A percentile compares a stretch with the other conserved stretches of the same genome.
Evolutionary conservation across 345 rosid genomes (phyloP).

Genomic region (Eucalyptus cloeziana): DNA sequence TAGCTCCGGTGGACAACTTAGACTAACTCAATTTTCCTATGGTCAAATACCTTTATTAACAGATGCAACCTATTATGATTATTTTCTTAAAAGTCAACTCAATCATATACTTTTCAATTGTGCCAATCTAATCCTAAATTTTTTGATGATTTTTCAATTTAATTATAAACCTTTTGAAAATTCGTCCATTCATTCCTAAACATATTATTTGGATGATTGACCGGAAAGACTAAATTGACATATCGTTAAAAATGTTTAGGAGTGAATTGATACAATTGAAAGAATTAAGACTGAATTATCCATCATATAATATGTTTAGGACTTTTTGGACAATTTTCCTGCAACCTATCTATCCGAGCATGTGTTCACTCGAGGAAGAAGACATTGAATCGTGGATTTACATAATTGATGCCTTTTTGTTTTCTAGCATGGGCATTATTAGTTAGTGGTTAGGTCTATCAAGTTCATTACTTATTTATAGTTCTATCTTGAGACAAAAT

Average conservation of each 20-base stretch:
- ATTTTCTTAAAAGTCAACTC: background rate
- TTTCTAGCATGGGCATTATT: background rate
- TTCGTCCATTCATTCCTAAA: too few species aligned
- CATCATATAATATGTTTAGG: rapidly evolving
- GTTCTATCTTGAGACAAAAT: background rate
- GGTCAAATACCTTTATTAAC: background rate
- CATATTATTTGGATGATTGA: background rate
- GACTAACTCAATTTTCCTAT: background rate
- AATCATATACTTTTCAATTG: too few species aligned
- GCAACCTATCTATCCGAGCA: background rate
- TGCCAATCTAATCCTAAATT: rapidly evolving
- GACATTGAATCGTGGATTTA: background rate
- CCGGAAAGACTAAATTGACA: rapidly evolving
- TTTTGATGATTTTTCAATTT: rapidly evolving
- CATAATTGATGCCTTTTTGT: background rate
- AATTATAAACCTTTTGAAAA: background rate
- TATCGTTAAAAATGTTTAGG: rapidly evolving
- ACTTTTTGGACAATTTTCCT: too few species aligned
- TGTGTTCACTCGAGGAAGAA: too few species aligned
- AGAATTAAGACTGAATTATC: too few species aligned
- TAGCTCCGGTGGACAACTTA: background rate
- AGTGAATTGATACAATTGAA: too few species aligned
- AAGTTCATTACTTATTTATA: background rate
- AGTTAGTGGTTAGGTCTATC: background rate
- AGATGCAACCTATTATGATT: background rate